Evolutionary conservation across 2,329 filamentous ascomycete species (phyloP), one percentile per base, ranked within the genome.

Genomic region (Bipolaris zeicola): DNA sequence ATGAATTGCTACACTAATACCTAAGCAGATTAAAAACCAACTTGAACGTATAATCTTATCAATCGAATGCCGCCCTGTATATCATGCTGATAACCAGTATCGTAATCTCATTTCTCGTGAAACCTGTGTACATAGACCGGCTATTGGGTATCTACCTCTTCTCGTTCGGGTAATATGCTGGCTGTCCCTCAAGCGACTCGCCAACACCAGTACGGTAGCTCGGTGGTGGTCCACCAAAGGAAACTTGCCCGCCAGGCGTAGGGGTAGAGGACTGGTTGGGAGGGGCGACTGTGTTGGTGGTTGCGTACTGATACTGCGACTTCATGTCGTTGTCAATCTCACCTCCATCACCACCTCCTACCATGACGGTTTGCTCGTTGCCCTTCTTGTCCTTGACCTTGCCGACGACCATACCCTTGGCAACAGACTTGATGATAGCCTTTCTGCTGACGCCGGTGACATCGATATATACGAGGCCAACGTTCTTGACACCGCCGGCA

Each of bases 401-500:
- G 34, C 91, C 91, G 5, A 96, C 87, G 0, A 96, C 88, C 95
- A 99, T 98, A 38, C 95, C 76, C 80, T 96, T 97, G 18, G 93
- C 95, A 1, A 98, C 95, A 39, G 89, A 91, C 81, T 97, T 99
- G 72, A 99, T 85, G 41, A 99, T 87, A 0, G 95, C 95, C 59
- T 88, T 87, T 39, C 95, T 84, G 52, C 91, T 96, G 1, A 99
- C 95, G 34, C 95, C 95, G 0, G 93, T 89, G 1, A 96, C 94
- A 68, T 99, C 95, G 58, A 99, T 96, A 73, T 99, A 99, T 31
- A 99, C 95, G 26, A 99, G 82, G 5, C 93, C 95, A 6, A 98
- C 95, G 64, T 98, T 99, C 82, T 95, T 96, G 69, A 97, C 88
- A 22, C 93, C 94, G 5, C 91, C 89, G 0, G 92, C 90, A 18